phyloP scores from a whole-genome alignment of 1,284 basidiomycete genomes.

The Trametes versicolor region DNA sequence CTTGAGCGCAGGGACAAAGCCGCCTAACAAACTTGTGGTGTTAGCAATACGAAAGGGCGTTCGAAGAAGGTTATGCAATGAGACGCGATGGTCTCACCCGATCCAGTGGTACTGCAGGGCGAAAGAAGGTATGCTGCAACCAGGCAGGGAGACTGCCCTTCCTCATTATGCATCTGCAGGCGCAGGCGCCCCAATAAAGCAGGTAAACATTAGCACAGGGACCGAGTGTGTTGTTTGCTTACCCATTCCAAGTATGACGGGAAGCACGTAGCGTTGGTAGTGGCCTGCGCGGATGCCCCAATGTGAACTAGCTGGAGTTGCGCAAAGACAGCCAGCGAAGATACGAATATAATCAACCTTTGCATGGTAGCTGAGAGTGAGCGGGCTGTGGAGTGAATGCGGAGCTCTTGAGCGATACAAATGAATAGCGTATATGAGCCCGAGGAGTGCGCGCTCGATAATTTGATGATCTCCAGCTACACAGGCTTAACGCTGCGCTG shows the following conservation, averaged over 20 bases:
- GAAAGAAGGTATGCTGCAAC: constrained; percentile 4
- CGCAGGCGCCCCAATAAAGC: not conserved
- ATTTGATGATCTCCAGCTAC: too few species aligned
- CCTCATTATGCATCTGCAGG: constrained; percentile 7
- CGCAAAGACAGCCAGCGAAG: not conserved
- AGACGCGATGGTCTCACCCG: not conserved
- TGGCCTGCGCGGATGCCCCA: not conserved
- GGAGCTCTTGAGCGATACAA: too few species aligned
- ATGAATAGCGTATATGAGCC: too few species aligned
- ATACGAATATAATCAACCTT: not conserved
- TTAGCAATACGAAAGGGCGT: too few species aligned
- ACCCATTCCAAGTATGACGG: not conserved
- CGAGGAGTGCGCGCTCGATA: too few species aligned
- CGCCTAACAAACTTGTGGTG: not conserved
- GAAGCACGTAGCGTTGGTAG: not conserved
- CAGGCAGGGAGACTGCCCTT: constrained; percentile 1
- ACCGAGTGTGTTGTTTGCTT: not conserved
- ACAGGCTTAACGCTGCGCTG: too few species aligned
- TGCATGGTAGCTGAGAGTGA: too few species aligned
- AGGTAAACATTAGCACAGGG: not conserved
- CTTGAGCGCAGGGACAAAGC: not conserved
- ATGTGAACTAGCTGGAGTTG: not conserved
- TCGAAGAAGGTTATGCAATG: not conserved
- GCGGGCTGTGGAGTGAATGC: too few species aligned
- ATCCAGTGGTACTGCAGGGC: not conserved